Evolutionary conservation across 805 yeast genomes (phyloP), one percentile per base, ranked within the genome.

Genomic region (Pichia kluyveri): DNA sequence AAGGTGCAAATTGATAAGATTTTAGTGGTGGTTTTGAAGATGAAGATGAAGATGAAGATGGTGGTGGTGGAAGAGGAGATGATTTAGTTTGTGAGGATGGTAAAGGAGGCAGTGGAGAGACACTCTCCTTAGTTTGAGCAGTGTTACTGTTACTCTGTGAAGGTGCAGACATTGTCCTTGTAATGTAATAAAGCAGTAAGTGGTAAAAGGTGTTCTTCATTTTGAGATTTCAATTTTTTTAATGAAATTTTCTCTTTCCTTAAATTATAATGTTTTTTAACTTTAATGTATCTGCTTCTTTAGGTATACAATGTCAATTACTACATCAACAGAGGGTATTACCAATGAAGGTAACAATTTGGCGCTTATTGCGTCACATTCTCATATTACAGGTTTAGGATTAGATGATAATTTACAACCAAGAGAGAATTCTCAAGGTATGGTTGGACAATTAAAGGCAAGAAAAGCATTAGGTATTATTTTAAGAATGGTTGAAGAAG

Each of bases 311-410:
- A 51, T 53, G 54, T 50, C 56, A 7, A 54, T 54, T 23, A 28
- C 43, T 4, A 51, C 54, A 10, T 19, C 44, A n/a, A 39, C 45
- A 17, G 30, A n/a, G 11, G 45, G 38, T 19, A 44, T n/a, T 7
- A 38, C 18, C 6, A 42, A 9, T 34, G 10, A 18, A 11, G 38
- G 26, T n/a, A 50, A 44, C 43, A 60, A 60, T 40, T 45, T 61
- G 34, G 59, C 66, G 18, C 46, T 63, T 45, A 62, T 63, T 52
- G 96, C 98, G 1, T 93, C 99, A 5, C 99, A 91, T 64, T 90
- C 99, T 3, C 99, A 91, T 64, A 91, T 91, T 73, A 84, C 83
- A 59, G 98, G 98, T 2, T 76, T 91, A 18, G 99, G 99, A 2
- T 72, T 91, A 44, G 96, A 91, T 62, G 98, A 90, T 56, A 81